These are phyloP conservation scores for Suhomyces pyralidae DNA, from an alignment of 805 yeast genomes.

Conservation along the genomic window DNA sequence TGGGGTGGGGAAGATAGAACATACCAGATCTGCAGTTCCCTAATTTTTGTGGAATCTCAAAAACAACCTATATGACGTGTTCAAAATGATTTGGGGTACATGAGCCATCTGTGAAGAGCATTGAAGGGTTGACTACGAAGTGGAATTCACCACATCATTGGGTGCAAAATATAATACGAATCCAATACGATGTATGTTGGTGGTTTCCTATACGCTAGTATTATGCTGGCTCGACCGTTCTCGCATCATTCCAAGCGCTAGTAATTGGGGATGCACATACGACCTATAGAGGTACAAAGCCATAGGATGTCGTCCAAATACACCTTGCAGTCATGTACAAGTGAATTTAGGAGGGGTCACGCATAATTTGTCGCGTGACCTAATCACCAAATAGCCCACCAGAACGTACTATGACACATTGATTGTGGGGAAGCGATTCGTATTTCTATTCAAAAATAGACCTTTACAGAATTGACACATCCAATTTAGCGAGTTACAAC, in stretches of 20 bases:
- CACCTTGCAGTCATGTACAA: not conserved
- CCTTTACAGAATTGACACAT: not conserved
- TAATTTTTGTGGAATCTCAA: not conserved
- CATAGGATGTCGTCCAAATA: not conserved
- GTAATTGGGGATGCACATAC: not conserved
- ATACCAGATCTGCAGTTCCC: not conserved
- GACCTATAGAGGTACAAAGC: not conserved
- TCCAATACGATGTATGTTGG: not conserved
- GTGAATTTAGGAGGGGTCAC: not conserved
- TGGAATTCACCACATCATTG: not conserved
- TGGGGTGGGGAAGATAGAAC: not conserved
- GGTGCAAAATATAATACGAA: not conserved
- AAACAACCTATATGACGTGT: not conserved
- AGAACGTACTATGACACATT: not conserved
- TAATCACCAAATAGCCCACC: not conserved
- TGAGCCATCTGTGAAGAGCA: not conserved
- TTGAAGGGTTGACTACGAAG: not conserved
- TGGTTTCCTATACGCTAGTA: not conserved
- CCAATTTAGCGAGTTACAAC: not conserved
- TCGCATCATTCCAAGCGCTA: not conserved
- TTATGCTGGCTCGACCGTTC: not conserved
- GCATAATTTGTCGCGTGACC: not conserved
- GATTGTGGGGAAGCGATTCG: not conserved
- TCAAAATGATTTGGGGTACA: not conserved
- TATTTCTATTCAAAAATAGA: not conserved